Base-by-base conservation (phyloP, 345 rosid species). In the Brassica incana region DNA sequence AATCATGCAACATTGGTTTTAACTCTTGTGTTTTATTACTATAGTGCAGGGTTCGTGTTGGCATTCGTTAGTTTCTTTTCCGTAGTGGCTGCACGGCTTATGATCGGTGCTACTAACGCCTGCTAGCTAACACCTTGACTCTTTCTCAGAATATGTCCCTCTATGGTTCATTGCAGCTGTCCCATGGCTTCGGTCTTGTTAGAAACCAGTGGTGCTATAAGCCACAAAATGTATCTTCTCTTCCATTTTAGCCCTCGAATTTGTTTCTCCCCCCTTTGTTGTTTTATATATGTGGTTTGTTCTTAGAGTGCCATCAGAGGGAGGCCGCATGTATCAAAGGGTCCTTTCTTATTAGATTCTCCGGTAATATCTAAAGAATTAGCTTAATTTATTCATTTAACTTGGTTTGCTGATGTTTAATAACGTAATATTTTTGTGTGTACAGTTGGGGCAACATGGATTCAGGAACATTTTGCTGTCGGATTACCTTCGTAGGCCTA, bases 121-220 rank as follows among this genome's bases (percentile, higher is more conserved):
- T 0, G 54, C 63, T 82, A 36, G 76, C 73, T 71, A 70, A 79
- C 23, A 59, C 23, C 18, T 43, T 35, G 50, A 66, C 45, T 35
- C 78, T 18, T 77, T 8, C 65, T 77, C 32, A 54, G 18, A 77
- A 30, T 15, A 91, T 92, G 97, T 84, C 85, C 77, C 75, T 85
- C 32, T 75, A 84, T 82, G 91, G 92, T 84, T 87, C 91, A 58
- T 69, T 89, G 90, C 95, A 90, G 68, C 72, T 90, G 81, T 85
- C 96, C 83, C 86, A 79, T 88, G 85, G 85, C 68, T 48, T 85
- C 86, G 90, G 94, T 72, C 84, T 89, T 84, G 83, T 88, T 87
- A 91, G 83, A 90, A 87, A 84, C 86, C 88, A 82, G 78, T 64
- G 62, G 29, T 73, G 23, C 77, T 75, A 15, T 50, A 84, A 83